A percentile compares a stretch with the other conserved stretches of the same genome.
Conservation (phyloP, 805 yeast species). For the Ogataea polymorpha region DNA sequence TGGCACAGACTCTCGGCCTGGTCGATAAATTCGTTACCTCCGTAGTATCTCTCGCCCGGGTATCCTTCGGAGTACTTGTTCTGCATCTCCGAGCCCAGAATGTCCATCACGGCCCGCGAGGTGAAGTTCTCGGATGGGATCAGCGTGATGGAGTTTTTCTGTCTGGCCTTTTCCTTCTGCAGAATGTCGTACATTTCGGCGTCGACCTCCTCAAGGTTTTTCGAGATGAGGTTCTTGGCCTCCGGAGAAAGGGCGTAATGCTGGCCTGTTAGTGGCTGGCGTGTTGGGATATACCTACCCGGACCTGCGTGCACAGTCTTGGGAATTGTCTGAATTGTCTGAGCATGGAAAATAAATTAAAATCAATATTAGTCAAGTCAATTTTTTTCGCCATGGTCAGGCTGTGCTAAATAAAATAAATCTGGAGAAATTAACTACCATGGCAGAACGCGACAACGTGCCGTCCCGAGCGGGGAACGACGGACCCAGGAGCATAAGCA, state of each 20-base stretch:
- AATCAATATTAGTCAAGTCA: conserved; percentile 5
- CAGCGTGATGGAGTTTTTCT: conserved; percentile 85
- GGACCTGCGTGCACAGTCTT: conserved; percentile 7
- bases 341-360: conserved; percentile 6
- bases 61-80: conserved; percentile 98
- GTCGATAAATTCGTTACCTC: conserved; percentile 96
- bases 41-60: conserved; percentile 97
- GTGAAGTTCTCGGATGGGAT: conserved; percentile 97
- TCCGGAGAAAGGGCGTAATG: conserved; percentile 36
- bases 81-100: conserved; percentile 93
- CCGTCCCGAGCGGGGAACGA: neutral
- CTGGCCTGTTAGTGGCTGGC: neutral
- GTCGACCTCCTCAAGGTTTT: conserved; percentile 65
- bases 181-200: conserved; percentile 83
- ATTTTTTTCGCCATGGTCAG: conserved; percentile 1
- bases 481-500: neutral
- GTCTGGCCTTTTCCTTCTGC: conserved; percentile 75
- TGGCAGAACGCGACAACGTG: neutral
- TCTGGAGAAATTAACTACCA: conserved; percentile 5
- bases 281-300: neutral
- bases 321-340: conserved; percentile 9
- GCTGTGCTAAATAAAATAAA: conserved; percentile 7
- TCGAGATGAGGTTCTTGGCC: conserved; percentile 54
- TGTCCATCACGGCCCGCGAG: conserved; percentile 89
- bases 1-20: conserved; percentile 87